Conservation (phyloP, 2,329 filamentous ascomycete species). For the Periglandula ipomoeae region DNA sequence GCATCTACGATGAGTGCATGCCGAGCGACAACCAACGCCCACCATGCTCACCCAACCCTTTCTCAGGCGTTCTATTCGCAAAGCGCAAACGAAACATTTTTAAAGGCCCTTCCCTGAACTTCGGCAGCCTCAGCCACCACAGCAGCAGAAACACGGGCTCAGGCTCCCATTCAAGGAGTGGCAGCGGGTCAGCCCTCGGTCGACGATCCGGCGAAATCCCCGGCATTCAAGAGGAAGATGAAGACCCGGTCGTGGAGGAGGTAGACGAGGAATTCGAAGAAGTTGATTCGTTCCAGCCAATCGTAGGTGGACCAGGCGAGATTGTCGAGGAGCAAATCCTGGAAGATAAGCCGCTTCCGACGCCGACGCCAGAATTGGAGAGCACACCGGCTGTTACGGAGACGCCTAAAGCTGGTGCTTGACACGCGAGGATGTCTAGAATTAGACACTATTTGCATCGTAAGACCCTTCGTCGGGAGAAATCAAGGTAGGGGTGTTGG, state of each 20-base stretch:
- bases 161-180: slow-evolving; percentile 42
- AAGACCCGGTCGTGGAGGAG: slow-evolving; percentile 34
- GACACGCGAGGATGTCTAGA: background rate
- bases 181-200: slow-evolving; percentile 54
- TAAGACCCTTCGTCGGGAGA: too few species aligned
- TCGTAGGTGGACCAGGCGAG: slow-evolving; percentile 35
- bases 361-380: background rate
- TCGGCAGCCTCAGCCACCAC: slow-evolving; percentile 31
- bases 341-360: slow-evolving; percentile 24
- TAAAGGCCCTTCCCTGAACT: slow-evolving; percentile 64
- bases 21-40: slow-evolving; percentile 29
- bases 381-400: background rate
- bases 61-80: slow-evolving; percentile 63
- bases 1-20: slow-evolving; percentile 50
- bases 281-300: slow-evolving; percentile 49
- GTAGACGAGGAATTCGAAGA: slow-evolving; percentile 42
- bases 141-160: slow-evolving; percentile 29
- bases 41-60: slow-evolving; percentile 48
- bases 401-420: background rate
- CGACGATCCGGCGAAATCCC: slow-evolving; percentile 65
- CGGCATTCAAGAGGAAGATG: slow-evolving; percentile 55
- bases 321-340: slow-evolving; percentile 38
- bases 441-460: too few species aligned
- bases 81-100: slow-evolving; percentile 74
- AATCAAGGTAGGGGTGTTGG: too few species aligned